A percentile compares a stretch with the other conserved stretches of the same genome.
phyloP scores from a whole-genome alignment of 306 rosid genomes.

The Gastrolobium bilobum region DNA sequence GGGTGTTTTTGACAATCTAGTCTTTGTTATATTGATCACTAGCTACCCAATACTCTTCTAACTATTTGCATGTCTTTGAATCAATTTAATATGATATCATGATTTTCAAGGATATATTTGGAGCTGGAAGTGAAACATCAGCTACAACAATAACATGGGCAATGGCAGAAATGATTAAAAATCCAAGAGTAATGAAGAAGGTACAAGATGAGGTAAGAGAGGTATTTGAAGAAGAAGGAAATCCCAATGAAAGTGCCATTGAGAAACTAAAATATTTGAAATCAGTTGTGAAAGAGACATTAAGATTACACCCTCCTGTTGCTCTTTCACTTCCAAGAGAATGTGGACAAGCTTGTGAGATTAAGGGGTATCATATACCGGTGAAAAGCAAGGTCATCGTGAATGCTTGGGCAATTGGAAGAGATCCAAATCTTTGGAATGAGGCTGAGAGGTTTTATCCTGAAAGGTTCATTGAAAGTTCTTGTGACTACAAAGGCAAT shows the following conservation, averaged over 20 bases:
- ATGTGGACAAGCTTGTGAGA: slow-evolving; percentile 41
- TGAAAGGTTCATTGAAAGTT: slow-evolving; percentile 41
- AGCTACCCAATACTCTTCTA: no score
- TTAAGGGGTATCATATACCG: slow-evolving; percentile 54
- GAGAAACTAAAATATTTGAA: slow-evolving; percentile 51
- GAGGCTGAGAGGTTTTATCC: slow-evolving; percentile 44
- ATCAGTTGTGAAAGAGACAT: slow-evolving; percentile 51
- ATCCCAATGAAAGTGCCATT: slow-evolving; percentile 20
- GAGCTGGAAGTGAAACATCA: slow-evolving; percentile 56
- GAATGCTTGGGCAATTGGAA: slow-evolving; percentile 57
- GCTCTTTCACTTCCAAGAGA: slow-evolving; percentile 48
- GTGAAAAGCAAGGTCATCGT: slow-evolving; percentile 33
- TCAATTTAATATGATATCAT: no score
- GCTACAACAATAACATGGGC: slow-evolving; percentile 49
- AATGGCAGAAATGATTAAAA: slow-evolving; percentile 49
- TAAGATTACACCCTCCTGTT: slow-evolving; percentile 53
- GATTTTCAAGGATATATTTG: slow-evolving; percentile 32
- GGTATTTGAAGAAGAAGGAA: slow-evolving; percentile 12
- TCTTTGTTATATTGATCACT: no score
- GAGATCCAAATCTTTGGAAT: slow-evolving; percentile 48
- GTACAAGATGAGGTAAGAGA: slow-evolving; percentile 51
- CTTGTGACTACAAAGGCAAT: slow-evolving; percentile 35
- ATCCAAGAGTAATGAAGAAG: slow-evolving; percentile 48
- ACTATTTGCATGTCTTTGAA: no score
- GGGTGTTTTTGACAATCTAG: no score